Evolutionary conservation across 345 rosid genomes (phyloP).

Genomic region (Atalantia buxifolia): DNA sequence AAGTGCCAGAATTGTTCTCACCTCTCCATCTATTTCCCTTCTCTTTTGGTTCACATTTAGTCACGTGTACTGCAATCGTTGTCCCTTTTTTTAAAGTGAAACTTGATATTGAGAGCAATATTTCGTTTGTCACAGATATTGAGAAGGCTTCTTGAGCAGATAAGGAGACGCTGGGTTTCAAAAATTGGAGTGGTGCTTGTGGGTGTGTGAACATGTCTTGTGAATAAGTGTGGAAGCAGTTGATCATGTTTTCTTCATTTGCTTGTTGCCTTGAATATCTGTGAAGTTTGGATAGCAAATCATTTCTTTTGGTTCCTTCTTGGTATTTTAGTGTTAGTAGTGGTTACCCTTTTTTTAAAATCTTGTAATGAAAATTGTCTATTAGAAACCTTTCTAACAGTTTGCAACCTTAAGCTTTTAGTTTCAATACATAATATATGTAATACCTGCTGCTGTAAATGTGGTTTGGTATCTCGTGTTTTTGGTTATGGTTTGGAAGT

Average conservation of each 20-base stretch:
- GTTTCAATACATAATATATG: background rate
- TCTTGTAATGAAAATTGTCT: background rate
- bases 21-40: background rate
- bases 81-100: background rate
- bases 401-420: background rate
- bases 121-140: constrained; percentile 21
- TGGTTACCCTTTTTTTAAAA: background rate
- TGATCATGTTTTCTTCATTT: constrained; percentile 2
- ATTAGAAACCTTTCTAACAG: background rate
- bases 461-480: background rate
- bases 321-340: background rate
- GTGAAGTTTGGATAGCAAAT: constrained; percentile 5
- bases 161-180: background rate
- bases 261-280: constrained; percentile 2
- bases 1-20: background rate
- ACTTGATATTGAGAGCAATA: background rate
- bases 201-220: background rate
- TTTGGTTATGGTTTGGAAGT: background rate
- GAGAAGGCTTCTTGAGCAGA: constrained; percentile 25
- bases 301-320: background rate
- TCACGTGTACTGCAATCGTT: background rate
- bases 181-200: background rate
- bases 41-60: background rate
- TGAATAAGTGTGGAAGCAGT: background rate
- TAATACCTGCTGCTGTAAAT: background rate